Percentiles rank a stretch among this genome's conserved stretches.
phyloP scores from a whole-genome alignment of 2,329 filamentous ascomycete genomes.

The Colletotrichum tamarilloi region DNA sequence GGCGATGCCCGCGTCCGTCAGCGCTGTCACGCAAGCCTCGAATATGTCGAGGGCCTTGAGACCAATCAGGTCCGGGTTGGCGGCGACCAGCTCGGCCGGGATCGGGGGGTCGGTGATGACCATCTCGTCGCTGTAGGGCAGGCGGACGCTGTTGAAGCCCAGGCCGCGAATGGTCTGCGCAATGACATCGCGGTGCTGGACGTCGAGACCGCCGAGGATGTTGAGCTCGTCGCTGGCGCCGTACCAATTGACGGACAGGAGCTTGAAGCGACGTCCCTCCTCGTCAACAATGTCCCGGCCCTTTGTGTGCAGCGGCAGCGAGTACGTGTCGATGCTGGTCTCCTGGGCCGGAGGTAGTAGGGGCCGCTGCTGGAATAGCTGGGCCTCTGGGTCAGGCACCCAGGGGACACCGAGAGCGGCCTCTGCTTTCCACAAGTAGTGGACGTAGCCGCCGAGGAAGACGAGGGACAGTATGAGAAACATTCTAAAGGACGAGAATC shows the following conservation, averaged over 20 bases:
- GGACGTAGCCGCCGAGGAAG: constrained; percentile 49
- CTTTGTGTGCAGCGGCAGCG: constrained; percentile 67
- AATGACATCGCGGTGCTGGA: constrained; percentile 70
- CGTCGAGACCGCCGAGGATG: constrained; percentile 71
- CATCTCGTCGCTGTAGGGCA: constrained; percentile 77
- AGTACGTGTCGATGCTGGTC: constrained; percentile 58
- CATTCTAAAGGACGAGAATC: constrained; percentile 42
- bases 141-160: constrained; percentile 77
- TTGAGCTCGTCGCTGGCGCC: constrained; percentile 76
- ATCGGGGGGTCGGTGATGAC: constrained; percentile 70
- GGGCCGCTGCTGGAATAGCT: constrained; percentile 60
- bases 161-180: constrained; percentile 68
- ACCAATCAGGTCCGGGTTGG: constrained; percentile 70
- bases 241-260: constrained; percentile 77
- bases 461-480: constrained; percentile 51
- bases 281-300: constrained; percentile 72
- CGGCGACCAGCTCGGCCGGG: constrained; percentile 59
- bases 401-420: constrained; percentile 56
- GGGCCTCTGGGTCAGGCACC: constrained; percentile 59
- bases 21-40: constrained; percentile 65
- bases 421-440: constrained; percentile 59
- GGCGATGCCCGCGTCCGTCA: constrained; percentile 71
- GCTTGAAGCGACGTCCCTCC: constrained; percentile 66
- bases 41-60: constrained; percentile 70
- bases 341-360: constrained; percentile 56